phyloP scores from a whole-genome alignment of 768 basidiomycete genomes.

The Russula ochroleuca region DNA sequence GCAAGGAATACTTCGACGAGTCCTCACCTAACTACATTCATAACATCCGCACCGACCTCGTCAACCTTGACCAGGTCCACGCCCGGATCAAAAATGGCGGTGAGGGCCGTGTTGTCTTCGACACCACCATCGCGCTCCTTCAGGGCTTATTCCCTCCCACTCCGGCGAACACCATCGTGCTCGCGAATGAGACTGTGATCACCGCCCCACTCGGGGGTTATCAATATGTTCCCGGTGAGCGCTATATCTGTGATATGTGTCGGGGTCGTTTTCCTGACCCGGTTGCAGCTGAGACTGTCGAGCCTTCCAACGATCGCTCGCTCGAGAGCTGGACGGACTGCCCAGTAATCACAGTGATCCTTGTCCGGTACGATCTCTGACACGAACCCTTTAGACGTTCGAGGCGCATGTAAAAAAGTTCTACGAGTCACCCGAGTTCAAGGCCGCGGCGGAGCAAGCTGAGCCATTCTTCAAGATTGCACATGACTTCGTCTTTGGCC shows the following conservation, averaged over 20 bases:
- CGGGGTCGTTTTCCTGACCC: conserved; percentile 3
- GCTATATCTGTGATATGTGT: not conserved
- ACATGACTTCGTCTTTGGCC: conserved; percentile 68
- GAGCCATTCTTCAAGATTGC: conserved; percentile 60
- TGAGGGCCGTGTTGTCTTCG: conserved; percentile 83
- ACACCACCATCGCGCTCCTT: conserved; percentile 77
- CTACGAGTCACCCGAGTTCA: conserved; percentile 63
- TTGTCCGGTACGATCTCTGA: conserved; percentile 10
- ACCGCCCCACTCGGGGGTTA: conserved; percentile 75
- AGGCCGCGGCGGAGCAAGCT: conserved; percentile 52
- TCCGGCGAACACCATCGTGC: conserved; percentile 60
- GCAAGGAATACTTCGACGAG: conserved; percentile 60
- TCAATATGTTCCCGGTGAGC: conserved; percentile 75
- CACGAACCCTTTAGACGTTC: conserved; percentile 45
- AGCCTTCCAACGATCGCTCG: conserved; percentile 76
- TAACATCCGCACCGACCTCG: conserved; percentile 61
- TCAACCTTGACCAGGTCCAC: conserved; percentile 68
- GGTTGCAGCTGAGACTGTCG: conserved; percentile 70
- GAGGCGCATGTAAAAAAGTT: conserved; percentile 58
- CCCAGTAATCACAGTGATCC: conserved; percentile 38
- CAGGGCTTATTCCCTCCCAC: conserved; percentile 88
- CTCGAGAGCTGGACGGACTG: conserved; percentile 76
- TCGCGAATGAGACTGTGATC: conserved; percentile 74
- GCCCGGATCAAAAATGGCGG: conserved; percentile 79
- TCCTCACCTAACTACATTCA: conserved; percentile 66